Conservation (phyloP, 2,329 filamentous ascomycete genomes). For the Colletotrichum coccodes region DNA sequence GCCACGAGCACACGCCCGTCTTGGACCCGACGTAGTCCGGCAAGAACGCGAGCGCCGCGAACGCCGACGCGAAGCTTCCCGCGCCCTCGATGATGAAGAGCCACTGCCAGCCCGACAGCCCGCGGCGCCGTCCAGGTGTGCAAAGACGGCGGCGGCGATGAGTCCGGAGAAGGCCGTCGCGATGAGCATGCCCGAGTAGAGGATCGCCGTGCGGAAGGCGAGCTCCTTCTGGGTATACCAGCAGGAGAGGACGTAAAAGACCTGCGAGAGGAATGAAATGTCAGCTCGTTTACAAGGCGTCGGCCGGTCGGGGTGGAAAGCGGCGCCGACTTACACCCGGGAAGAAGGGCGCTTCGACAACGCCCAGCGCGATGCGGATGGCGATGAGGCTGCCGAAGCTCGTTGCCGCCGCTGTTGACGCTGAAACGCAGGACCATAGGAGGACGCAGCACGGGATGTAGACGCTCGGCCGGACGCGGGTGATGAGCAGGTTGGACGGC, state of each 20-base stretch:
- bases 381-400: conserved; percentile 22
- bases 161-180: conserved; percentile 53
- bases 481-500: conserved; percentile 37
- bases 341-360: conserved; percentile 32
- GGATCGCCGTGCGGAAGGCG: conserved; percentile 25
- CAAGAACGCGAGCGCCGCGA: conserved; percentile 36
- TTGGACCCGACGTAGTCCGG: conserved; percentile 36
- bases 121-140: conserved; percentile 58
- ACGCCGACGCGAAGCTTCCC: conserved; percentile 38
- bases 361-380: conserved; percentile 18
- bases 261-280: conserved; percentile 28
- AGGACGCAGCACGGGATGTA: conserved; percentile 36
- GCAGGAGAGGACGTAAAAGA: conserved; percentile 29
- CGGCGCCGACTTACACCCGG: conserved; percentile 23
- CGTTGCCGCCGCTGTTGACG: conserved; percentile 28
- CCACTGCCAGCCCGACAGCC: conserved; percentile 72
- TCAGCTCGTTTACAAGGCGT: not conserved
- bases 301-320: not conserved
- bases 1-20: conserved; percentile 31
- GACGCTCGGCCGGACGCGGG: conserved; percentile 32
- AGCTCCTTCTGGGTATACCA: conserved; percentile 33
- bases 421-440: conserved; percentile 32
- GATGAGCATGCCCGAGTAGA: conserved; percentile 35
- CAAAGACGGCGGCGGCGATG: conserved; percentile 54
- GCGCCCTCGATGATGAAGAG: conserved; percentile 76